Evolutionary conservation across 163 green algal genomes (phyloP), one percentile per base, ranked within the genome.

Genomic region (Scenedesmus sp.): DNA sequence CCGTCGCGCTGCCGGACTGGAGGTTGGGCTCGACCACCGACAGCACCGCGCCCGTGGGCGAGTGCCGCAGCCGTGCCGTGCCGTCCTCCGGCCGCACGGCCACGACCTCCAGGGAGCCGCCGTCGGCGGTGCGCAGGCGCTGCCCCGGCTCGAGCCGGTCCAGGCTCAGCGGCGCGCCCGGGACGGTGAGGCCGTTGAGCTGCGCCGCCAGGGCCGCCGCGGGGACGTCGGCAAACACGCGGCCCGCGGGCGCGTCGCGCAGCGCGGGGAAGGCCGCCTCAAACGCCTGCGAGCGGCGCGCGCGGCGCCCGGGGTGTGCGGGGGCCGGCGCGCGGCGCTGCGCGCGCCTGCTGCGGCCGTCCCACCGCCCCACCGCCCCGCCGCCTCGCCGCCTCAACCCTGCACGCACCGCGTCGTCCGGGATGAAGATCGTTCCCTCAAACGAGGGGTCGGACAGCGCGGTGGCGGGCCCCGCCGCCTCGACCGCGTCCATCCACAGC

Each of bases 181-280:
- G 69, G 18, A 67, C 69, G 33, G 54, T 77, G 15, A 77, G 69
- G 54, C 69, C 58, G 54, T 77, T 77, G 7, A 77, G 69, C 31
- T 67, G 54, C 1, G 39, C 53, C 29, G 69, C 69, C 26, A 77
- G 53, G n/a, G 29, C 6, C 2, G 33, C 26, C 15, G 29, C n/a
- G 11, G 44, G 45, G 24, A 67, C 15, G 33, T 50, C 14, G 10
- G 20, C 15, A 42, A 77, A 67, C 36, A 67, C 69, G 26, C 56
- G 36, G 7, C 53, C 11, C 2, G 39, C 28, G 24, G 7, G 34
- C 4, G 66, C 26, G 36, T 36, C 50, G 15, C 17, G 18, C 9
- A 70, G n/a, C 24, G 1, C 24, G 13, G 69, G 69, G 14, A 67
- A 77, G 3, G 34, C 58, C 10, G 14, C 13, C 58, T 77, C 69